phyloP scores from a whole-genome alignment of 371 early-diverging fungal genomes.

The Choanephora cucurbitarum region DNA sequence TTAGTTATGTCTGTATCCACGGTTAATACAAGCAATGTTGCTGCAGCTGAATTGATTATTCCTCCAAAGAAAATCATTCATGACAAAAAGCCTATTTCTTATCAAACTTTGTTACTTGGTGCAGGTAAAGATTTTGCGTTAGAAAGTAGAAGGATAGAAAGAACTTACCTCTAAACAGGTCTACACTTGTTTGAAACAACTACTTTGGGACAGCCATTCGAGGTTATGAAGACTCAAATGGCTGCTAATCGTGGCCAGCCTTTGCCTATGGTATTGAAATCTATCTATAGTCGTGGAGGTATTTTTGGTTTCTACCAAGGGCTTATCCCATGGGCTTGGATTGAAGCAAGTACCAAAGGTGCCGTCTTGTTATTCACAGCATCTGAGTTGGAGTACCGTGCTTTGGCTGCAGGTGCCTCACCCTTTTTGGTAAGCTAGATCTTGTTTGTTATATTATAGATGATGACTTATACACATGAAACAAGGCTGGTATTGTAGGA shows the following conservation, averaged over 20 bases:
- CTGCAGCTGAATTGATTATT: constrained; percentile 39
- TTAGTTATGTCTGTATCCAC: constrained; percentile 6
- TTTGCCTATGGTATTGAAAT: constrained; percentile 59
- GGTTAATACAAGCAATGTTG: constrained; percentile 25
- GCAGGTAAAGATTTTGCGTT: constrained; percentile 58
- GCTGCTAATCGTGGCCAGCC: constrained; percentile 84
- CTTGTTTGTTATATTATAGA: no score
- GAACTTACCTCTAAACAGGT: constrained; percentile 17
- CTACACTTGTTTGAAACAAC: constrained; percentile 85
- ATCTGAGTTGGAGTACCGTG: constrained; percentile 86
- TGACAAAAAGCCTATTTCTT: constrained; percentile 57
- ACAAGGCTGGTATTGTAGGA: constrained; percentile 81
- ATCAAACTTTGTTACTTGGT: constrained; percentile 63
- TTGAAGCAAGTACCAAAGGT: constrained; percentile 91
- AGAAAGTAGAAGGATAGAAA: constrained; percentile 10
- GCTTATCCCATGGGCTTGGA: constrained; percentile 89
- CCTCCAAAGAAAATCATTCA: constrained; percentile 46
- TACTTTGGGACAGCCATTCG: constrained; percentile 90
- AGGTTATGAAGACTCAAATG: constrained; percentile 88
- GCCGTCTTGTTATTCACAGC: constrained; percentile 94
- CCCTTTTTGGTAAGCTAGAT: constrained; percentile 59
- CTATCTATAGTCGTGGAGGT: constrained; percentile 80
- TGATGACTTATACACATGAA: no score
- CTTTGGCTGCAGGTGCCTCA: constrained; percentile 57
- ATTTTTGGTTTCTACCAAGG: constrained; percentile 84